Evolutionary conservation across 129 eudicot species (phyloP).

Genomic region (Smallanthus sonchifolius): DNA sequence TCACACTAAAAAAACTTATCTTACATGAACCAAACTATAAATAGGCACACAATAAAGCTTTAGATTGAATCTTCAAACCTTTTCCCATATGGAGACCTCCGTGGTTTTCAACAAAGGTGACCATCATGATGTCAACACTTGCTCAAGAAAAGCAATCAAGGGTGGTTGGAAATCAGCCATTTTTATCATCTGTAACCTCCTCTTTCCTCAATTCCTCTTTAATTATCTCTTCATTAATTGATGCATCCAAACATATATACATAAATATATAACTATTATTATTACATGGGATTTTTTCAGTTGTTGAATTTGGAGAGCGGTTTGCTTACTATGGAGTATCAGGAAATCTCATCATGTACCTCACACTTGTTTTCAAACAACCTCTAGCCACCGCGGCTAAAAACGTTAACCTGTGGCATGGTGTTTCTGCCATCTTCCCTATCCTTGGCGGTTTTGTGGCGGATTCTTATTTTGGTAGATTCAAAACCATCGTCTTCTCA

Average conservation of each 20-base stretch:
- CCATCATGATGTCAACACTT: slow-evolving; percentile 9
- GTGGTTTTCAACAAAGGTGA: slow-evolving; percentile 15
- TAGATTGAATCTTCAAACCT: background rate
- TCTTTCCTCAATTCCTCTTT: background rate
- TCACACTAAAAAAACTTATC: too few species aligned
- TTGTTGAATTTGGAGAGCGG: slow-evolving; percentile 72
- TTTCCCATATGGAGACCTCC: slow-evolving; percentile 11
- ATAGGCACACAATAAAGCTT: background rate
- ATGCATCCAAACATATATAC: background rate
- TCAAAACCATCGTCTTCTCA: slow-evolving; percentile 49
- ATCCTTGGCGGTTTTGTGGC: slow-evolving; percentile 67
- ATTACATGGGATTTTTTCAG: slow-evolving; percentile 23
- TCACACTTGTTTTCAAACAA: slow-evolving; percentile 40
- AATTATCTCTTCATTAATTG: too few species aligned
- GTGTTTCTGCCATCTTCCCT: slow-evolving; percentile 59
- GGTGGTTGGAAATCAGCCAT: slow-evolving; percentile 87
- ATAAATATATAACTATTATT: background rate
- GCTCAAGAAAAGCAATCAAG: slow-evolving; percentile 23
- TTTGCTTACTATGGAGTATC: slow-evolving; percentile 74
- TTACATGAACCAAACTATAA: too few species aligned
- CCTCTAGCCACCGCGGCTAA: slow-evolving; percentile 57
- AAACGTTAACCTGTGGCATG: slow-evolving; percentile 64
- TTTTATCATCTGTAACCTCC: slow-evolving; percentile 60
- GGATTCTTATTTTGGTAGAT: slow-evolving; percentile 67
- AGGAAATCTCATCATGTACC: slow-evolving; percentile 60